Evolutionary conservation across 75 land plant species (phyloP).

Genomic region (Pinus tabuliformis): DNA sequence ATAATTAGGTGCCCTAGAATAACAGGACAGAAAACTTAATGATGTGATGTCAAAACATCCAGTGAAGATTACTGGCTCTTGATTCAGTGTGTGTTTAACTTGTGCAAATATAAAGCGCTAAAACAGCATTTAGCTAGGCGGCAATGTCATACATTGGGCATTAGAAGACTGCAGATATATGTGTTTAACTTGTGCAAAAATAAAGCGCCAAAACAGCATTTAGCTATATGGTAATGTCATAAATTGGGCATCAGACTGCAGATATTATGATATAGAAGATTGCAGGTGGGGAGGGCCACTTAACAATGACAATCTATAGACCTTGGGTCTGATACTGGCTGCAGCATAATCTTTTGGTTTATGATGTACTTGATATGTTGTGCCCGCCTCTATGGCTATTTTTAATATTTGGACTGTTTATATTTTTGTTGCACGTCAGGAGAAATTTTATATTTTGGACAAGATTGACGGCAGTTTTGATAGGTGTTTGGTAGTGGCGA

Average conservation of each 20-base stretch:
- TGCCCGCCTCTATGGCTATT: too few relatives aligned
- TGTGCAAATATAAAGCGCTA: not conserved
- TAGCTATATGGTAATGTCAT: not conserved
- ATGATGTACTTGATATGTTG: too few relatives aligned
- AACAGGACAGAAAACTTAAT: conserved; percentile 1
- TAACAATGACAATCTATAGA: too few relatives aligned
- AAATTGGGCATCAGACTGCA: not conserved
- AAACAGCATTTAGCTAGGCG: not conserved
- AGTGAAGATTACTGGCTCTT: not conserved
- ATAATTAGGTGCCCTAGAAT: not conserved
- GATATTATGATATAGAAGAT: not conserved
- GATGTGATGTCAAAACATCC: not conserved
- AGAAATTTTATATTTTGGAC: too few relatives aligned
- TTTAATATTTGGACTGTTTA: too few relatives aligned
- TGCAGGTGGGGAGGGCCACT: too few relatives aligned
- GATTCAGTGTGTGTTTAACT: not conserved
- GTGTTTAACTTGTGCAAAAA: not conserved
- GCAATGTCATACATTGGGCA: not conserved
- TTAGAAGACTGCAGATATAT: not conserved
- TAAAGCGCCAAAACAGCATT: not conserved
- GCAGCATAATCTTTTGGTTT: too few relatives aligned
- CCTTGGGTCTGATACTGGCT: too few relatives aligned
- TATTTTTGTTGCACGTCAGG: too few relatives aligned
- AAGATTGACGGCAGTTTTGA: too few relatives aligned
- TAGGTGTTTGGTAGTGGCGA: too few relatives aligned